Evolutionary conservation across 192 early-diverging fungal species (phyloP).

Genomic region (Gigaspora rosea): DNA sequence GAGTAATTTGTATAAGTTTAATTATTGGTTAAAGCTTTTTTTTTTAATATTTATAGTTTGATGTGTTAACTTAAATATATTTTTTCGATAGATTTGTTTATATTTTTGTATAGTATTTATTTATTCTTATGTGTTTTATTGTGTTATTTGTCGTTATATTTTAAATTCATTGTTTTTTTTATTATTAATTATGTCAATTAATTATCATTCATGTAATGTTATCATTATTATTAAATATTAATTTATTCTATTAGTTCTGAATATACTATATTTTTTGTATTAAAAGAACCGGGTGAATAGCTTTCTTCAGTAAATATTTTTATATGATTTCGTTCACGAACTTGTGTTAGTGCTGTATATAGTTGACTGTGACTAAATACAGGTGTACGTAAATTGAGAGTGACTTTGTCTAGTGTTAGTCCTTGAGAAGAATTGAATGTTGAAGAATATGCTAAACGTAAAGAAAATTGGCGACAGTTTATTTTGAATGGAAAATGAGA

Average conservation of each 20-base stretch:
- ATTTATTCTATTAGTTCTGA: not conserved
- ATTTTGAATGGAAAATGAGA: not conserved
- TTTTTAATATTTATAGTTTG: too few relatives aligned
- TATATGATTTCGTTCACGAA: not conserved
- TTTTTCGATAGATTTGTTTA: too few relatives aligned
- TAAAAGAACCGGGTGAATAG: not conserved
- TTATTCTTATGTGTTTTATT: too few relatives aligned
- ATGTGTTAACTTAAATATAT: too few relatives aligned
- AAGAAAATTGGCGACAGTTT: not conserved
- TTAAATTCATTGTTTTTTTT: too few relatives aligned
- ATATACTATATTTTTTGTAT: not conserved
- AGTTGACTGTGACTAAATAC: not conserved
- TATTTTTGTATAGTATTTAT: too few relatives aligned
- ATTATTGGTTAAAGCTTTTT: too few relatives aligned
- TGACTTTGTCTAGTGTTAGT: not conserved
- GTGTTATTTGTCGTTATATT: too few relatives aligned
- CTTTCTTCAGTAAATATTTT: not conserved
- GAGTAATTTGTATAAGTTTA: too few relatives aligned
- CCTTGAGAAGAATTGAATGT: not conserved
- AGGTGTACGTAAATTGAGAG: not conserved
- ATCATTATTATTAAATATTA: too few relatives aligned
- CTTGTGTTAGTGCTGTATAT: not conserved
- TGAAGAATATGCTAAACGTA: not conserved
- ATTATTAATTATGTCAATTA: too few relatives aligned
- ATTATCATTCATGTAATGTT: too few relatives aligned